Conservation (phyloP, 495 filamentous ascomycete species). For the Barbatosphaeria neglecta region DNA sequence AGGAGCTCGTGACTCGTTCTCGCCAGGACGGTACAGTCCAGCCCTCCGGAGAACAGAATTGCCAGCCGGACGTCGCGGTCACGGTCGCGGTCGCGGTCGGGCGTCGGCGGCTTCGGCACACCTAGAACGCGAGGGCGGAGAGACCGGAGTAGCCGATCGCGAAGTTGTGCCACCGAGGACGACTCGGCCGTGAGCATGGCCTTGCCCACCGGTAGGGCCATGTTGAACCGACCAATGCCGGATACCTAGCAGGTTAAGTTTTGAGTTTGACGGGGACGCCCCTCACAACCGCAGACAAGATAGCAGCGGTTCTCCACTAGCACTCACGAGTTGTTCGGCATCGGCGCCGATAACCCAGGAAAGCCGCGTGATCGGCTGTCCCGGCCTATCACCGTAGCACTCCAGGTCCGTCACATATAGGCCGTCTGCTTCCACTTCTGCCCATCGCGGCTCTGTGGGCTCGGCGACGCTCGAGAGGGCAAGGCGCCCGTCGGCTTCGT, state of each 20-base stretch:
- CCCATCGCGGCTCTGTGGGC: constrained; percentile 43
- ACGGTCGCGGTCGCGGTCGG: constrained; percentile 17
- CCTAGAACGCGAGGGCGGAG: constrained; percentile 52
- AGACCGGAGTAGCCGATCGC: constrained; percentile 49
- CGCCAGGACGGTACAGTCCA: constrained; percentile 86
- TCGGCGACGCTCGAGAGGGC: constrained; percentile 68
- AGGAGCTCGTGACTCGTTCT: constrained; percentile 71
- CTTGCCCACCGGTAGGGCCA: constrained; percentile 26
- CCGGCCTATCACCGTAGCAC: background rate
- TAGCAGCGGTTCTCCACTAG: background rate
- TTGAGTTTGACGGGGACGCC: constrained; percentile 20
- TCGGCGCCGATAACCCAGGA: constrained; percentile 10
- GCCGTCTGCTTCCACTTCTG: constrained; percentile 74
- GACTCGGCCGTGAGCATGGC: constrained; percentile 35
- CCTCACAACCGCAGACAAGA: background rate
- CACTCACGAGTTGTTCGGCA: constrained; percentile 32
- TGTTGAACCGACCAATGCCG: constrained; percentile 53
- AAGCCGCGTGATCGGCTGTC: background rate
- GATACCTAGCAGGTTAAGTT: constrained; percentile 40
- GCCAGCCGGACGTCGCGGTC: constrained; percentile 46
- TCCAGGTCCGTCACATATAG: constrained; percentile 53
- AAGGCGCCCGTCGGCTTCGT: constrained; percentile 33
- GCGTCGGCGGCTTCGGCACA: constrained; percentile 46
- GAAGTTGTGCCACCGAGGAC: constrained; percentile 43
- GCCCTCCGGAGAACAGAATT: constrained; percentile 84